phyloP scores from a whole-genome alignment of 2,329 filamentous ascomycete species.

The Aspergillus spinulosporus region DNA sequence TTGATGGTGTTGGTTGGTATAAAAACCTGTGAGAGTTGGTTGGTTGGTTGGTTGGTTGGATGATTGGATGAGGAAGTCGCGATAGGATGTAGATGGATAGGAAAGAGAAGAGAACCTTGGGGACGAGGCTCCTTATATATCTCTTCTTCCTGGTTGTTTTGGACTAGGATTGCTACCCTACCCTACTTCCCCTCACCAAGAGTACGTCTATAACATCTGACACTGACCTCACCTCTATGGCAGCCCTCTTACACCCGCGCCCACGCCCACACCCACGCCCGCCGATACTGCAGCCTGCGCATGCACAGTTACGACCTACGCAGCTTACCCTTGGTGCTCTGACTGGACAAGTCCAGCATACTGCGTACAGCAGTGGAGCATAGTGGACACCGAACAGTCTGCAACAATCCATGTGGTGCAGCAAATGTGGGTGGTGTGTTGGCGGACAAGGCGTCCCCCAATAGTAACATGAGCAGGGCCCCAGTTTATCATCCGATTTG shows the following conservation, averaged over 20 bases:
- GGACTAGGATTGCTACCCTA: neutral
- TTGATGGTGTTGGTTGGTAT: slow-evolving; percentile 23
- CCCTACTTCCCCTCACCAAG: neutral
- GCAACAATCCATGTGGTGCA: neutral
- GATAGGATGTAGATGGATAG: too few species aligned
- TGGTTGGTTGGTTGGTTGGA: neutral
- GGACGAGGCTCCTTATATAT: slow-evolving; percentile 5
- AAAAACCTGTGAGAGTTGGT: neutral
- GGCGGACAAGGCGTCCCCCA: neutral
- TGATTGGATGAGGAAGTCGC: neutral
- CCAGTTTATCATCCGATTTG: slow-evolving; percentile 9
- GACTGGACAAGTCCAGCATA: neutral
- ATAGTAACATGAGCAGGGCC: neutral
- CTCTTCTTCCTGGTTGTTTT: neutral
- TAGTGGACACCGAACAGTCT: neutral
- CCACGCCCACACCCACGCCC: neutral
- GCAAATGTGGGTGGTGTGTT: neutral
- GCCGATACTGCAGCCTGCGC: neutral
- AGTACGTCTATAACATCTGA: neutral
- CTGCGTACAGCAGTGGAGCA: neutral
- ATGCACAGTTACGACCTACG: slow-evolving; percentile 3
- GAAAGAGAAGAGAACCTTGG: neutral
- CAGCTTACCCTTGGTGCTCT: neutral
- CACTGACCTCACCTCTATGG: neutral
- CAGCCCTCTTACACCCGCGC: neutral